Evolutionary conservation across 2,329 filamentous ascomycete genomes (phyloP).

Genomic region (Aureobasidium sp.): DNA sequence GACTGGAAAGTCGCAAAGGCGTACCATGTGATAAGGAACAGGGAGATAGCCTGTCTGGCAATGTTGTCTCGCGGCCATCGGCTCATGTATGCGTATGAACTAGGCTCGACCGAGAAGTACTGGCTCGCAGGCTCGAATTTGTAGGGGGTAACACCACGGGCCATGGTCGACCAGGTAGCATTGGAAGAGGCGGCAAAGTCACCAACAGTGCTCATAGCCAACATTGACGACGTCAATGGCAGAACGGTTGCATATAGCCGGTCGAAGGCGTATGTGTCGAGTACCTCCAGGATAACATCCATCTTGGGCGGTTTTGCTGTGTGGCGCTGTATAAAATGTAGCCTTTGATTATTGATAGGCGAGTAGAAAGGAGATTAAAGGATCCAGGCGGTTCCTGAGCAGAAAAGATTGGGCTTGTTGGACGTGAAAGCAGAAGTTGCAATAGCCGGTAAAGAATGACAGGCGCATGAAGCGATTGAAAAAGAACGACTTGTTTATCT

Average conservation of each 20-base stretch:
- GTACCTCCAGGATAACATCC: slow-evolving; percentile 84
- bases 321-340: slow-evolving; percentile 1
- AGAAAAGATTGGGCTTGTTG: not conserved
- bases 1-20: not conserved
- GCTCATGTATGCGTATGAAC: slow-evolving; percentile 70
- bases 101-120: slow-evolving; percentile 61
- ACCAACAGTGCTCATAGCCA: slow-evolving; percentile 43
- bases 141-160: slow-evolving; percentile 41
- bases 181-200: slow-evolving; percentile 47
- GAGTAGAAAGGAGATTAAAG: not conserved
- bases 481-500: slow-evolving; percentile 10
- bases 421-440: not conserved
- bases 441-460: slow-evolving; percentile 5
- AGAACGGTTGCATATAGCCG: slow-evolving; percentile 63
- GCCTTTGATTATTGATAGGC: not conserved
- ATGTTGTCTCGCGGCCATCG: slow-evolving; percentile 68
- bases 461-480: slow-evolving; percentile 6
- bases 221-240: slow-evolving; percentile 46
- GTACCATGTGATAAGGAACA: slow-evolving; percentile 84
- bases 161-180: slow-evolving; percentile 41
- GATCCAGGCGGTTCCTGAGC: not conserved
- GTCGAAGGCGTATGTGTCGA: slow-evolving; percentile 76
- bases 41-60: slow-evolving; percentile 61
- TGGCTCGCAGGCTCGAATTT: slow-evolving; percentile 64
- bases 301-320: slow-evolving; percentile 41